Percentiles rank a stretch among this genome's conserved stretches.
These are phyloP conservation scores for Terana coerulea DNA, from an alignment of 768 basidiomycete genomes.

Conservation along the genomic window DNA sequence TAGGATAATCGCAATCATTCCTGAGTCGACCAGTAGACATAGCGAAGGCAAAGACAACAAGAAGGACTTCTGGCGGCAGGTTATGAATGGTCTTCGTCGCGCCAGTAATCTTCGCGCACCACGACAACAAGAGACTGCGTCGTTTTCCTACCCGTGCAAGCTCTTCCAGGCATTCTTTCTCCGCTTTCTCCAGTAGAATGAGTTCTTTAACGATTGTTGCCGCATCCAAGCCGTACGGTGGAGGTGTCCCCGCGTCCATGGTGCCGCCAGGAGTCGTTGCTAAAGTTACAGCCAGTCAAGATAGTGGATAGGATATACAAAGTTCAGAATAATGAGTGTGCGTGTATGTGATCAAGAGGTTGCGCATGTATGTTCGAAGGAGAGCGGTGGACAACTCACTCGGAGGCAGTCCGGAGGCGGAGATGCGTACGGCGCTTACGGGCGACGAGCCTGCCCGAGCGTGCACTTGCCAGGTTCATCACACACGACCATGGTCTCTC, in stretches of 20 bases:
- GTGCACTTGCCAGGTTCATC: background rate
- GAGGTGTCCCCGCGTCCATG: background rate
- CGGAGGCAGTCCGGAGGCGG: no score
- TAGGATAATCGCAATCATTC: background rate
- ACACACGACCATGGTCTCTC: slow-evolving; percentile 54
- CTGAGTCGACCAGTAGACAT: background rate
- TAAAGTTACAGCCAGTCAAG: no score
- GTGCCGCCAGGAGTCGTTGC: no score
- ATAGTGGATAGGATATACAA: no score
- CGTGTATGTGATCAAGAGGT: no score
- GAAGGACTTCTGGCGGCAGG: background rate
- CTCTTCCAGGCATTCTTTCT: background rate
- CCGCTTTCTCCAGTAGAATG: background rate
- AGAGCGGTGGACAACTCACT: no score
- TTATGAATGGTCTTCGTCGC: slow-evolving; percentile 17
- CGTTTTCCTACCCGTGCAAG: no score
- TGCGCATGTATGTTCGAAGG: no score
- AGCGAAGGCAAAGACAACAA: background rate
- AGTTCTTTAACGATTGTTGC: background rate
- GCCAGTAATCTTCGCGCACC: no score
- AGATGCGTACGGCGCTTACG: background rate
- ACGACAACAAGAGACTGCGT: no score
- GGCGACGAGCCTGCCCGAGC: slow-evolving; percentile 6
- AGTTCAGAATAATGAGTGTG: no score
- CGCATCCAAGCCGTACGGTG: background rate